Conservation (phyloP, 768 basidiomycete species). For the Xerocomus spinulosus region DNA sequence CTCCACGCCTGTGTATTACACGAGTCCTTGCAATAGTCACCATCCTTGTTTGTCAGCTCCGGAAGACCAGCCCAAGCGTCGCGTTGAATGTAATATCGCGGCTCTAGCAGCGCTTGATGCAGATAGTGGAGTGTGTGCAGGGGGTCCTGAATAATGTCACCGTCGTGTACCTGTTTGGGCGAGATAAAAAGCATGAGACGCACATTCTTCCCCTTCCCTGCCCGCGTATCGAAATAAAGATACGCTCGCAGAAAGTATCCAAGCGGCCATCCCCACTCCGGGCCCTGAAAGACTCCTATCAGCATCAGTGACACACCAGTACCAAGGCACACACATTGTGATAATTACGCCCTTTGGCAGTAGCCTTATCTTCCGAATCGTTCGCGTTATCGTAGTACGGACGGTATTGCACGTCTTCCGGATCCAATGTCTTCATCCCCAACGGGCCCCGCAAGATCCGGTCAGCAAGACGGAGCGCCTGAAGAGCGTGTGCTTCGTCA, state of each 20-base stretch:
- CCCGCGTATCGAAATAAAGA: conserved; percentile 75
- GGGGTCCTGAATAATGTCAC: conserved; percentile 46
- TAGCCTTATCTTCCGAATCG: conserved; percentile 73
- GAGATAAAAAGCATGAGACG: conserved; percentile 22
- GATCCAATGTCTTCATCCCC: conserved; percentile 96
- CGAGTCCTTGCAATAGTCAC: conserved; percentile 78
- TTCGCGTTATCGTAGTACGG: conserved; percentile 92
- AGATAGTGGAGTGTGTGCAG: conserved; percentile 75
- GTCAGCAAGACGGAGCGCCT: conserved; percentile 77
- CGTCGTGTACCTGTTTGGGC: background rate
- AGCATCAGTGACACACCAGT: conserved; percentile 4
- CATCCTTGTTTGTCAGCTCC: conserved; percentile 86
- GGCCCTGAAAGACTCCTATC: conserved; percentile 49
- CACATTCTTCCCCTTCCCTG: conserved; percentile 66
- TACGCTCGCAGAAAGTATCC: conserved; percentile 96
- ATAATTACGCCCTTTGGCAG: conserved; percentile 95
- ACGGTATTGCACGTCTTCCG: conserved; percentile 82
- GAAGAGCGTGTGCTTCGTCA: conserved; percentile 71
- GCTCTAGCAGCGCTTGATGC: conserved; percentile 63
- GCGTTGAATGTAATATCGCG: conserved; percentile 67
- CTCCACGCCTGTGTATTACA: conserved; percentile 97
- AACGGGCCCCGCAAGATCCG: conserved; percentile 77
- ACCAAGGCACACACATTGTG: conserved; percentile 58
- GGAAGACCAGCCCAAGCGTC: conserved; percentile 94
- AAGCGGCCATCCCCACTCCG: conserved; percentile 93